phyloP scores from a whole-genome alignment of 768 basidiomycete species.

The Lactarius psammicola region DNA sequence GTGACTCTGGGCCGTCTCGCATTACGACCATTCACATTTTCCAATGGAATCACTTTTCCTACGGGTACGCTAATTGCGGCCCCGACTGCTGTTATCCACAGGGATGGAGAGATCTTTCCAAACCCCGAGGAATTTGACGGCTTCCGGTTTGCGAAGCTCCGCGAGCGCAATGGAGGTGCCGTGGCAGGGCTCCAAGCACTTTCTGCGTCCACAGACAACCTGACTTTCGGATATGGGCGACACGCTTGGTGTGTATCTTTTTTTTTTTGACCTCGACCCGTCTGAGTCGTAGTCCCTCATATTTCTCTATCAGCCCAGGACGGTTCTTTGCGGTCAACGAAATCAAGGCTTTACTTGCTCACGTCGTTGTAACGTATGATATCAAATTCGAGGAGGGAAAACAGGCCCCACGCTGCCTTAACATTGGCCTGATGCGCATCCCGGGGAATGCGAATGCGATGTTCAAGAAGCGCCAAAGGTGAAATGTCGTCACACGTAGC shows the following conservation, averaged over 20 bases:
- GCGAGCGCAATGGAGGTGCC: conserved; percentile 27
- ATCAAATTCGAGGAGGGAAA: conserved; percentile 30
- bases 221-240: conserved; percentile 35
- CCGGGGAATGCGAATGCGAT: conserved; percentile 24
- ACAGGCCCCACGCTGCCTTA: background rate
- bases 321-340: conserved; percentile 33
- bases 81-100: conserved; percentile 38
- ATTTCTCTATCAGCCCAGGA: conserved; percentile 29
- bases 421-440: conserved; percentile 5
- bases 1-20: conserved; percentile 30
- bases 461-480: conserved; percentile 30
- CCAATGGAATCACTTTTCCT: conserved; percentile 40
- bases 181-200: conserved; percentile 31
- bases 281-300: background rate
- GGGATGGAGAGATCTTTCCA: conserved; percentile 43
- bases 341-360: conserved; percentile 32
- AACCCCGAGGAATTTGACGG: conserved; percentile 43
- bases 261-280: too few relatives aligned
- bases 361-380: conserved; percentile 31
- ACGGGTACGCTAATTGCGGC: conserved; percentile 40
- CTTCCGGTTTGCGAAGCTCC: conserved; percentile 41
- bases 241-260: conserved; percentile 34
- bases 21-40: conserved; percentile 34
- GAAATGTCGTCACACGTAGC: background rate
- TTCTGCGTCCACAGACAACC: conserved; percentile 33